Evolutionary conservation across 257 asterid species (phyloP).

Genomic region (Primulina eburnea): DNA sequence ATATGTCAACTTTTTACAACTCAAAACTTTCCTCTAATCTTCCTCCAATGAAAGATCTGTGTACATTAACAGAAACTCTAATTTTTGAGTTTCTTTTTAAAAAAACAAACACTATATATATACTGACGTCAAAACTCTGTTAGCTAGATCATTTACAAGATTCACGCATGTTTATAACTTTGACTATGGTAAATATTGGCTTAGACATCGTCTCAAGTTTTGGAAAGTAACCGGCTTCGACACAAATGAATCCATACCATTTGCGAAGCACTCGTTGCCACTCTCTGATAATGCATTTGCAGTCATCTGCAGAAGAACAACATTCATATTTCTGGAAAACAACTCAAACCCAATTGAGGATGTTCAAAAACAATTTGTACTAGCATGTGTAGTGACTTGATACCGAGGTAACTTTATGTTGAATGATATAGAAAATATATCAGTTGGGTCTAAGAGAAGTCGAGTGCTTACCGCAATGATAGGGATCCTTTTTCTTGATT

Average conservation of each 20-base stretch:
- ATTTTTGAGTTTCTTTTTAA: background rate
- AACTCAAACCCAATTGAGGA: background rate
- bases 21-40: background rate
- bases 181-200: slow-evolving; percentile 43
- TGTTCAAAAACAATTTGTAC: background rate
- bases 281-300: slow-evolving; percentile 85
- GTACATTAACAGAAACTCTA: slow-evolving; percentile 23
- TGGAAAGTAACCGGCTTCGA: slow-evolving; percentile 79
- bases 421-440: background rate
- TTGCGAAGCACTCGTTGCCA: slow-evolving; percentile 82
- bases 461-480: slow-evolving; percentile 63
- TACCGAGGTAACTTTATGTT: background rate
- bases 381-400: background rate
- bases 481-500: slow-evolving; percentile 50
- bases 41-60: background rate
- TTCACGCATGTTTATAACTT: slow-evolving; percentile 41
- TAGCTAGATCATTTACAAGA: slow-evolving; percentile 45
- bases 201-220: slow-evolving; percentile 66
- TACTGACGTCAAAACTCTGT: slow-evolving; percentile 62
- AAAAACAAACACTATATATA: slow-evolving; percentile 24
- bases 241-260: slow-evolving; percentile 92
- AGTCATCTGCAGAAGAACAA: slow-evolving; percentile 69
- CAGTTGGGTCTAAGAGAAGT: background rate
- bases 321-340: background rate
- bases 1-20: background rate